Base-by-base conservation (phyloP, 2,329 filamentous ascomycete genomes). In the Thelonectria rubi region DNA sequence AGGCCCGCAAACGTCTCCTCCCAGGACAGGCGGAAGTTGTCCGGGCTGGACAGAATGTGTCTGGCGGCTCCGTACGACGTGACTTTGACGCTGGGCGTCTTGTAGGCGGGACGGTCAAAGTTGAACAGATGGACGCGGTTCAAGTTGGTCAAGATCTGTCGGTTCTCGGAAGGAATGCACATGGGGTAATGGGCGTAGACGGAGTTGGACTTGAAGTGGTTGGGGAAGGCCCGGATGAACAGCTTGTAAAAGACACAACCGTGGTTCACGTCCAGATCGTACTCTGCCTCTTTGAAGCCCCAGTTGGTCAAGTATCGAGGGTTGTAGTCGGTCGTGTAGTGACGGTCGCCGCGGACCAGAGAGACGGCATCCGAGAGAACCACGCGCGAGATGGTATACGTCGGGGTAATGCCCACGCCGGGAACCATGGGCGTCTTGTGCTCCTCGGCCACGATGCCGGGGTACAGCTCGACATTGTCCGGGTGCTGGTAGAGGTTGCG, bases 231-330 rank as follows among this genome's bases (percentile, higher is more conserved):
- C 5, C 90, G 86, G 37, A 92, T 81, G 73, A 94, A 90, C 37
- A 96, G 83, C 80, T 95, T 96, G 81, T 94, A 93, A 77, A 94
- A 91, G 12, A 93, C 87, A 68, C 90, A 93, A 48, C 93, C 92
- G 72, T 95, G 89, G 76, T 95, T 91, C 66, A 94, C 78, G 60
- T 84, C 86, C 20, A 88, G 78, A 68, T 96, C 91, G 58, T 89
- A 92, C 18, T 91, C 83, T 3, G 86, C 90, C 73, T 93, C 90
- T 56, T 87, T 86, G 79, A 86, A 94, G 18, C 92, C 92, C 92
- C 92, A 97, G 77, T 92, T 93, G 1, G 92, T 96, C 48, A 96
- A 77, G 68, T 88, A 87, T 9, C 87, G 85, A 0, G 92, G 86
- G 67, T 89, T 87, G 74, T 91, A 94, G 75, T 94, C 91, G n/a